Evolutionary conservation across 768 basidiomycete species (phyloP).

Genomic region (Stropharia rugosoannulata): DNA sequence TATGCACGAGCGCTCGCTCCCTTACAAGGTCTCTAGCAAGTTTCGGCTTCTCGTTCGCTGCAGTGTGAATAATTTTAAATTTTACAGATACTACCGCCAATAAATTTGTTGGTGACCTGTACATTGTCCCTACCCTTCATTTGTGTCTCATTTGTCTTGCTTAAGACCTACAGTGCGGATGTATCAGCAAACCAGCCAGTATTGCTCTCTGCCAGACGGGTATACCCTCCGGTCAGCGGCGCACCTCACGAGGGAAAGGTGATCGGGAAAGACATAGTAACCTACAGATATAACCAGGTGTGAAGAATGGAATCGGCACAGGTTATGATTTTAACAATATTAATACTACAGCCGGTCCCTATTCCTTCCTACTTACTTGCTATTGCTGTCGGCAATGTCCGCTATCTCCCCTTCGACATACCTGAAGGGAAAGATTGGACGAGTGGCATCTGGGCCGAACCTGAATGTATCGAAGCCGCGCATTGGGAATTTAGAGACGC

Average conservation of each 20-base stretch:
- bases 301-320: constrained; percentile 11
- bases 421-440: constrained; percentile 71
- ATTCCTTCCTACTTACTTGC: constrained; percentile 94
- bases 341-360: constrained; percentile 58
- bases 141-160: background rate
- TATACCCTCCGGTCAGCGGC: constrained; percentile 71
- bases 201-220: constrained; percentile 79
- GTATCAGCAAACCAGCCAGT: constrained; percentile 84
- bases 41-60: background rate
- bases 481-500: constrained; percentile 91
- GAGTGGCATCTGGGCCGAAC: constrained; percentile 91
- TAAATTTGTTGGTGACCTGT: constrained; percentile 60
- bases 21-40: constrained; percentile 57
- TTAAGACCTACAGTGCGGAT: constrained; percentile 20
- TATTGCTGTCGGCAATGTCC: constrained; percentile 82
- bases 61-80: background rate
- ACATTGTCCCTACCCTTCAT: background rate
- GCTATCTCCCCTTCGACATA: constrained; percentile 63
- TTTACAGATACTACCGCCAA: constrained; percentile 77
- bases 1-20: constrained; percentile 81
- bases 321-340: background rate
- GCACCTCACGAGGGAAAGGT: constrained; percentile 71
- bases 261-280: constrained; percentile 71
- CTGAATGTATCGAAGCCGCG: constrained; percentile 70
- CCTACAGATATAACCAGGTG: constrained; percentile 80